Conservation (phyloP, 805 yeast species). For the Candida anglica region DNA sequence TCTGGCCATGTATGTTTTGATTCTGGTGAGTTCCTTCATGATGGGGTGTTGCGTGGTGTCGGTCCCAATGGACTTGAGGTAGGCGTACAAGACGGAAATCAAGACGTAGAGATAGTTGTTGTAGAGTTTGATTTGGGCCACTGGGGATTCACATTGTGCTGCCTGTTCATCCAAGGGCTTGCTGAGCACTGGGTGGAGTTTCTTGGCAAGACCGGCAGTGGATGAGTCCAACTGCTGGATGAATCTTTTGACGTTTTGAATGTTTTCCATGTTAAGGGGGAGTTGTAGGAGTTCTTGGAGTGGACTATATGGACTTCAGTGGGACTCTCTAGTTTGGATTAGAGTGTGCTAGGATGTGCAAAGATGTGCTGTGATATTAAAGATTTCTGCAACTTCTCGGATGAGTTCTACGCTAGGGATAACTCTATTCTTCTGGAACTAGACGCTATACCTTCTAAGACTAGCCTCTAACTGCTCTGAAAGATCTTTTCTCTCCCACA, state of each 20-base stretch:
- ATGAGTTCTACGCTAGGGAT: no score
- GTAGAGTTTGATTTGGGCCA: slow-evolving; percentile 26
- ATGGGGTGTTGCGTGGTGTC: slow-evolving; percentile 59
- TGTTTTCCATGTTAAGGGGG: slow-evolving; percentile 41
- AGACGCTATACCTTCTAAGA: no score
- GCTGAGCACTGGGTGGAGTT: slow-evolving; percentile 32
- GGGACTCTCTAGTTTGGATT: no score
- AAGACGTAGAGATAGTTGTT: slow-evolving; percentile 48
- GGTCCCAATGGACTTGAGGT: slow-evolving; percentile 55
- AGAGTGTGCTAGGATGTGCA: no score
- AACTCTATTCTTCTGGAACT: no score
- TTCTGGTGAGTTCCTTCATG: slow-evolving; percentile 61
- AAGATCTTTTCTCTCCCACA: no score
- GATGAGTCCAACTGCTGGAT: slow-evolving; percentile 34
- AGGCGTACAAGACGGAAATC: slow-evolving; percentile 55
- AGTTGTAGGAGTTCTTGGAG: no score
- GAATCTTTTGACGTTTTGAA: slow-evolving; percentile 38
- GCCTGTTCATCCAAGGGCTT: slow-evolving; percentile 38
- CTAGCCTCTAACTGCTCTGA: no score
- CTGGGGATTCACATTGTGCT: slow-evolving; percentile 15
- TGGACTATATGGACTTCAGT: no score
- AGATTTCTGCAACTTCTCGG: no score
- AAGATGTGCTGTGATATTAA: no score
- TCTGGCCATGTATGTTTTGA: slow-evolving; percentile 64
- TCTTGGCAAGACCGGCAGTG: slow-evolving; percentile 27